A percentile compares a stretch with the other conserved stretches of the same genome.
Conservation (phyloP, 129 eudicot species). For the Smallanthus sonchifolius region DNA sequence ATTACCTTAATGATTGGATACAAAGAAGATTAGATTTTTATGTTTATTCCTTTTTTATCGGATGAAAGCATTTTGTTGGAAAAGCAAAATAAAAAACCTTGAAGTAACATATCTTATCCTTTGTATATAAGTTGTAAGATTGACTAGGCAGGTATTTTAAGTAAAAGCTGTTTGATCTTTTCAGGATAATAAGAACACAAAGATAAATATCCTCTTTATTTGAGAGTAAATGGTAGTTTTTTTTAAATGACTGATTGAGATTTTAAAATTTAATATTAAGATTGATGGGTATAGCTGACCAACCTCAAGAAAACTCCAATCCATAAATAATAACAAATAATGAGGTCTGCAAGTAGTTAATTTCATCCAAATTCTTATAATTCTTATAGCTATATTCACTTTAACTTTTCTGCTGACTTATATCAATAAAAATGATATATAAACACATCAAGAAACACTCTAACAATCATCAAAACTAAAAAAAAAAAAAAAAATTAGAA, state of each 20-base stretch:
- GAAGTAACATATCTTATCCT: neutral
- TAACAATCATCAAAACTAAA: neutral
- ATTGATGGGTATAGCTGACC: neutral
- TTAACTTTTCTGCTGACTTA: neutral
- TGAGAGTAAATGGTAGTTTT: neutral
- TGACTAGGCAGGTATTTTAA: neutral
- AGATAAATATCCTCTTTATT: neutral
- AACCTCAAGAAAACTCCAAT: slow-evolving; percentile 12
- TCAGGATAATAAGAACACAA: neutral
- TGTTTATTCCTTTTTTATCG: neutral
- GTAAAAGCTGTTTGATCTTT: neutral
- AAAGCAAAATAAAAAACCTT: neutral
- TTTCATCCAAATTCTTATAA: neutral
- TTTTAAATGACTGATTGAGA: neutral
- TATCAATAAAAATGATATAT: neutral
- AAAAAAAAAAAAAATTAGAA: neutral
- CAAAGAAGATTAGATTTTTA: neutral
- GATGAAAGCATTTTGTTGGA: neutral
- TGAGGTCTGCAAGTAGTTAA: neutral
- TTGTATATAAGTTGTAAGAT: neutral
- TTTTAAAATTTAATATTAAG: slow-evolving; percentile 4
- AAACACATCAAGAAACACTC: neutral
- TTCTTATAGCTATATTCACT: neutral
- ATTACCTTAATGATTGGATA: slow-evolving; percentile 4
- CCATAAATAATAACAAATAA: neutral